A percentile compares a stretch with the other conserved stretches of the same genome.
Conservation (phyloP, 176 grass and related monocot genomes). For the Hsuehochloa calcarea region DNA sequence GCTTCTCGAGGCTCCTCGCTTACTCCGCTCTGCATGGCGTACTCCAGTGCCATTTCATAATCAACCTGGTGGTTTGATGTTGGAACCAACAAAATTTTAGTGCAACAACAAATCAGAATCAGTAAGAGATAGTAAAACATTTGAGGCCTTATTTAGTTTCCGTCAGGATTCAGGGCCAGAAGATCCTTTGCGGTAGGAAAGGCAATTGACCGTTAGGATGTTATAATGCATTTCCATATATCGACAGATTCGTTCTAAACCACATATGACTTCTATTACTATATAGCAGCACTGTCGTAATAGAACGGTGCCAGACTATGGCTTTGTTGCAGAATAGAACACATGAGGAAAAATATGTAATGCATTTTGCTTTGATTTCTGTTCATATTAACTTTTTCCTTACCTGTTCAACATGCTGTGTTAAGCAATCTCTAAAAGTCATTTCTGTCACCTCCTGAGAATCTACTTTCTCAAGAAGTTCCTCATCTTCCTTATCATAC, state of each 20-base stretch:
- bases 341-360: background rate
- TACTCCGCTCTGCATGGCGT: conserved; percentile 80
- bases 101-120: background rate
- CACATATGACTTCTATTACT: background rate
- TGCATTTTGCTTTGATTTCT: background rate
- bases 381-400: background rate
- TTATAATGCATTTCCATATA: background rate
- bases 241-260: background rate
- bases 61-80: conserved; percentile 55
- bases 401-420: conserved; percentile 93
- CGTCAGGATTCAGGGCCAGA: background rate
- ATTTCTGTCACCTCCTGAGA: conserved; percentile 75
- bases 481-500: conserved; percentile 76
- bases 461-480: conserved; percentile 74
- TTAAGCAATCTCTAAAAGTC: conserved; percentile 69
- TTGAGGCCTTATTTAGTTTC: background rate
- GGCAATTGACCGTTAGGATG: background rate
- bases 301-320: background rate
- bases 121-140: background rate
- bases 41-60: conserved; percentile 94
- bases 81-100: background rate
- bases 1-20: conserved; percentile 82
- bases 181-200: background rate
- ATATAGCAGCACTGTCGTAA: background rate
- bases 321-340: background rate